A percentile compares a stretch with the other conserved stretches of the same genome.
Conservation (phyloP, 345 rosid genomes). For the Sisymbrium altissimum region DNA sequence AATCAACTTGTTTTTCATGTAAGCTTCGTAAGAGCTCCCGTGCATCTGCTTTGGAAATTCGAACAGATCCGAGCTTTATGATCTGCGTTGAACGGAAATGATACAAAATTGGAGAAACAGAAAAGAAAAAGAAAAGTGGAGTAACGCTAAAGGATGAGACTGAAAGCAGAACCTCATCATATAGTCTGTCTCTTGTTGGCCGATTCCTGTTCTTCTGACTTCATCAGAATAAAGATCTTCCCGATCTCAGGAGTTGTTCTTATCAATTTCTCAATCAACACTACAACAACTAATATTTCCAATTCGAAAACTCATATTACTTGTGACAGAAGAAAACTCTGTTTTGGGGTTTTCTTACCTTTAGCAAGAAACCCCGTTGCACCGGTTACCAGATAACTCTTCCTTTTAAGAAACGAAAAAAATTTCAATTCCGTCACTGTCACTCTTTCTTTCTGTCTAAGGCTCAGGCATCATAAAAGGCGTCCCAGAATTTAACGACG, state of each 20-base stretch:
- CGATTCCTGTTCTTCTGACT: conserved; percentile 23
- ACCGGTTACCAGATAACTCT: conserved; percentile 37
- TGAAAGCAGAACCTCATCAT: conserved; percentile 15
- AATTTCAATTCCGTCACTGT: background rate
- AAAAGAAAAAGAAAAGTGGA: background rate
- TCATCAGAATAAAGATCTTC: conserved; percentile 29
- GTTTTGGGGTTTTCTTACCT: background rate
- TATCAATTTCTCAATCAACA: conserved; percentile 33
- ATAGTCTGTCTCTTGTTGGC: conserved; percentile 27
- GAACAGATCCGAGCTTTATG: conserved; percentile 35
- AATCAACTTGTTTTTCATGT: conserved; percentile 36
- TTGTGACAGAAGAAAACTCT: background rate
- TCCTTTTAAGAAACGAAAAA: conserved; percentile 24
- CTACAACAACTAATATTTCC: background rate
- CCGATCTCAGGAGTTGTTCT: conserved; percentile 34
- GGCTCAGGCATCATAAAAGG: background rate
- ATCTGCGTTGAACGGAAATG: background rate
- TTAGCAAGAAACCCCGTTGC: conserved; percentile 43
- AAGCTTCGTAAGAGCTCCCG: conserved; percentile 26
- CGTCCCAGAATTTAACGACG: background rate
- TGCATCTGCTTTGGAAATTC: conserved; percentile 18
- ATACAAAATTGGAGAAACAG: background rate
- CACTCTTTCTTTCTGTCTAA: background rate
- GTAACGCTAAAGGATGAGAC: background rate
- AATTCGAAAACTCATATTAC: background rate